phyloP scores from a whole-genome alignment of 2,329 filamentous ascomycete genomes.

The Orbilia quercus region DNA sequence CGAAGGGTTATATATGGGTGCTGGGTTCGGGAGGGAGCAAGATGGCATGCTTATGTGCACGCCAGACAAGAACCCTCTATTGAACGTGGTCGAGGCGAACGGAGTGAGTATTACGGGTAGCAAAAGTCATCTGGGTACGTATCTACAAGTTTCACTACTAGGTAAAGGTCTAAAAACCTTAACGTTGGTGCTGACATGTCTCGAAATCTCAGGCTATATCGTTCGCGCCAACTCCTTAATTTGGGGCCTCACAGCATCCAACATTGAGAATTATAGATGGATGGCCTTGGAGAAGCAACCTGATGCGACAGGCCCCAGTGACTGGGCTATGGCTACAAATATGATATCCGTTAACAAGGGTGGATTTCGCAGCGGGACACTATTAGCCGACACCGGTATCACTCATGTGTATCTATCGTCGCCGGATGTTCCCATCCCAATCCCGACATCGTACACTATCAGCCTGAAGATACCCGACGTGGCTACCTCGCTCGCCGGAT shows the following conservation, averaged over 20 bases:
- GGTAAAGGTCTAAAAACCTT: not conserved
- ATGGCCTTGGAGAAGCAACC: conserved; percentile 35
- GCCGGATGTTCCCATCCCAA: conserved; percentile 24
- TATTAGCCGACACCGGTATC: conserved; percentile 43
- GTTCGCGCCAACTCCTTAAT: conserved; percentile 8
- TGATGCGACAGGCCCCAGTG: conserved; percentile 21
- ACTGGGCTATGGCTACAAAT: conserved; percentile 40
- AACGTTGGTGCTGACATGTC: too few relatives aligned
- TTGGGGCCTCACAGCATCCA: conserved; percentile 35
- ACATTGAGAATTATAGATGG: conserved; percentile 28
- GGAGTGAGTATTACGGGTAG: conserved; percentile 11
- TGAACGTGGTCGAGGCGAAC: conserved; percentile 38
- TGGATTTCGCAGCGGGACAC: conserved; percentile 13
- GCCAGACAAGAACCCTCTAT: conserved; percentile 49
- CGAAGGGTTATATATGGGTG: conserved; percentile 42
- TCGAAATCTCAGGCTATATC: conserved; percentile 31
- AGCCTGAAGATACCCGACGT: conserved; percentile 30
- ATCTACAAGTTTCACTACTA: not conserved
- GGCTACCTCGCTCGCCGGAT: conserved; percentile 15
- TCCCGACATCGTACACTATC: conserved; percentile 27
- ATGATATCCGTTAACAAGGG: conserved; percentile 22
- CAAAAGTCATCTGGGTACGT: conserved; percentile 29
- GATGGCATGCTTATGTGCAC: conserved; percentile 49
- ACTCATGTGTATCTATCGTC: conserved; percentile 47
- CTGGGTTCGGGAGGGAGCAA: conserved; percentile 48